A percentile compares a stretch with the other conserved stretches of the same genome.
These are phyloP conservation scores for Saturnispora mendoncae DNA, from an alignment of 805 yeast genomes.

Conservation along the genomic window DNA sequence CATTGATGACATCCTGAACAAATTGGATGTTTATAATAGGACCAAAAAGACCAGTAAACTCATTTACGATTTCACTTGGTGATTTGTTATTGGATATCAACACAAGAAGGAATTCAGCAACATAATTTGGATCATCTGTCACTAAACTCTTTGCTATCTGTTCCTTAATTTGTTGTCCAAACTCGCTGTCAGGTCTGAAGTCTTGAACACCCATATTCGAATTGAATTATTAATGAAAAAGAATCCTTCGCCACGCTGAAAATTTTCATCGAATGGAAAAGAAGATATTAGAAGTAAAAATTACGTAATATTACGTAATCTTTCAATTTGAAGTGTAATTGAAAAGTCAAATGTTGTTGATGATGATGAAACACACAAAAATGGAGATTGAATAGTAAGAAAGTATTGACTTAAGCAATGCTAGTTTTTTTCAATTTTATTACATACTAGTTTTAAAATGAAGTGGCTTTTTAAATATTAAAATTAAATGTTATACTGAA, in stretches of 20 bases:
- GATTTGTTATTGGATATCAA: slow-evolving; percentile 61
- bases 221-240: not conserved
- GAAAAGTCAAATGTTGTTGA: too few species aligned
- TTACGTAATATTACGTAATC: not conserved
- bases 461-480: too few species aligned
- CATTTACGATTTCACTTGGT: slow-evolving; percentile 50
- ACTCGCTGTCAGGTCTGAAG: slow-evolving; percentile 26
- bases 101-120: slow-evolving; percentile 67
- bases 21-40: slow-evolving; percentile 50
- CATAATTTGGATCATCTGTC: slow-evolving; percentile 46
- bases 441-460: too few species aligned
- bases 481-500: too few species aligned
- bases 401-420: too few species aligned
- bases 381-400: too few species aligned
- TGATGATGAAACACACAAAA: too few species aligned
- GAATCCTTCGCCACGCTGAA: too few species aligned
- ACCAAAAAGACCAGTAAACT: slow-evolving; percentile 53
- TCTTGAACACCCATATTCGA: slow-evolving; percentile 15
- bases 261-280: not conserved
- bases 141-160: slow-evolving; percentile 36
- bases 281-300: not conserved
- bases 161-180: slow-evolving; percentile 35
- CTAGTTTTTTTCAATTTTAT: too few species aligned
- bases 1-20: slow-evolving; percentile 48
- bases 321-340: too few species aligned